phyloP scores from a whole-genome alignment of 805 yeast genomes.

The Millerozyma miso region DNA sequence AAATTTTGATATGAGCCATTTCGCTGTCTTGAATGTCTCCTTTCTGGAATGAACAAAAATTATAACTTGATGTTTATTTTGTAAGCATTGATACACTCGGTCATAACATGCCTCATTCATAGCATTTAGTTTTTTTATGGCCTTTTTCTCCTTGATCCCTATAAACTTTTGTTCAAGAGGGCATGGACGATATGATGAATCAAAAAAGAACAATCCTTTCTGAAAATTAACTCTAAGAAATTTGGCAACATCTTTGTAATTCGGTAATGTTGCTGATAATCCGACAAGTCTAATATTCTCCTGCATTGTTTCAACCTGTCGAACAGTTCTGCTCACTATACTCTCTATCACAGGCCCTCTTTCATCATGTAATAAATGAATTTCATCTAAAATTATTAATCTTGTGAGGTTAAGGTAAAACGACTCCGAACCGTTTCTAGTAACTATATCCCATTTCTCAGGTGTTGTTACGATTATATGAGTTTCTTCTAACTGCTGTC shows the following conservation, averaged over 20 bases:
- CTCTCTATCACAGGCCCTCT: slow-evolving; percentile 94
- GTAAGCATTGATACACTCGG: slow-evolving; percentile 52
- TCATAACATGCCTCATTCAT: slow-evolving; percentile 91
- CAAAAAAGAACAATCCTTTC: slow-evolving; percentile 74
- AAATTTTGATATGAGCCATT: slow-evolving; percentile 61
- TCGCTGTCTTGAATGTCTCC: slow-evolving; percentile 83
- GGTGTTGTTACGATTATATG: slow-evolving; percentile 91
- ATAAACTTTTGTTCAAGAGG: slow-evolving; percentile 86
- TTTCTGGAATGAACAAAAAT: slow-evolving; percentile 93
- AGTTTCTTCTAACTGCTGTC: slow-evolving; percentile 69
- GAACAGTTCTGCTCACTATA: slow-evolving; percentile 71
- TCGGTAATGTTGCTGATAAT: slow-evolving; percentile 89
- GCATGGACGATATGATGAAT: slow-evolving; percentile 82
- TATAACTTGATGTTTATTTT: slow-evolving; percentile 72
- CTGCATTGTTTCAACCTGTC: slow-evolving; percentile 41
- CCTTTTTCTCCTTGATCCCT: slow-evolving; percentile 80
- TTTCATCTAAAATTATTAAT: slow-evolving; percentile 82
- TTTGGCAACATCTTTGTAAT: slow-evolving; percentile 78
- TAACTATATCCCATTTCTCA: slow-evolving; percentile 95
- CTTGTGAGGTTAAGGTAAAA: slow-evolving; percentile 62
- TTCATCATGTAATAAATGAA: slow-evolving; percentile 87
- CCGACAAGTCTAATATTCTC: slow-evolving; percentile 70
- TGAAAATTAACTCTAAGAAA: slow-evolving; percentile 62
- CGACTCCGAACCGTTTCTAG: slow-evolving; percentile 71
- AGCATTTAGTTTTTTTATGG: slow-evolving; percentile 71